phyloP scores from a whole-genome alignment of 2,329 filamentous ascomycete genomes.

The Cordyceps tenuipes region DNA sequence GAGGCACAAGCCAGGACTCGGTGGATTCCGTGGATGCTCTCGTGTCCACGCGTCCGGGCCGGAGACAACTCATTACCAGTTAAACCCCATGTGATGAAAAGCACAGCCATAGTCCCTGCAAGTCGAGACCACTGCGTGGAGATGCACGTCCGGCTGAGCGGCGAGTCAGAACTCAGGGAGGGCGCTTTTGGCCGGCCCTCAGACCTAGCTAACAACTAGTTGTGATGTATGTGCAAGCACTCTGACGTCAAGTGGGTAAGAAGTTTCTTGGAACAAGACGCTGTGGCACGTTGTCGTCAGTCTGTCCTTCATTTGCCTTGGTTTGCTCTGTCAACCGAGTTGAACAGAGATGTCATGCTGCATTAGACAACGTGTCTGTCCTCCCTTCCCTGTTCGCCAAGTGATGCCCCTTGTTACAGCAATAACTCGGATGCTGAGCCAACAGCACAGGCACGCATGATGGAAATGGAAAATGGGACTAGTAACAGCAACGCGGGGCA shows the following conservation, averaged over 20 bases:
- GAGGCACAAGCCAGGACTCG: neutral
- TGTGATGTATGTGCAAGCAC: neutral
- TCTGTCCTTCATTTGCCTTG: neutral
- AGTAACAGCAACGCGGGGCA: slow-evolving; percentile 8
- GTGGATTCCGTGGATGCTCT: slow-evolving; percentile 3
- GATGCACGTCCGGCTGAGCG: neutral
- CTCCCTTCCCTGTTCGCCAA: neutral
- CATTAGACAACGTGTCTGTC: neutral
- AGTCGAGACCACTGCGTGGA: slow-evolving; percentile 9
- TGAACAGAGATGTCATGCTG: neutral
- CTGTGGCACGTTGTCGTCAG: neutral
- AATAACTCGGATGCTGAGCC: neutral
- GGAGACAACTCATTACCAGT: neutral
- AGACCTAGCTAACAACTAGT: neutral
- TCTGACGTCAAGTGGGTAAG: slow-evolving; percentile 10
- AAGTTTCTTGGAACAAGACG: slow-evolving; percentile 1
- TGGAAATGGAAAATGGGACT: neutral
- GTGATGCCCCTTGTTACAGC: neutral
- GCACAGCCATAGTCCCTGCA: neutral
- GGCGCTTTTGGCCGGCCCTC: neutral
- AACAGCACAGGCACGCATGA: neutral
- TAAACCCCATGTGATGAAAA: neutral
- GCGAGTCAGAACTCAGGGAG: slow-evolving; percentile 4
- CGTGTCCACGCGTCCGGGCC: no score
- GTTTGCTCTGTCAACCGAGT: neutral